Base-by-base conservation (phyloP, 2,329 filamentous ascomycete species). In the Leptographium lundbergii region DNA sequence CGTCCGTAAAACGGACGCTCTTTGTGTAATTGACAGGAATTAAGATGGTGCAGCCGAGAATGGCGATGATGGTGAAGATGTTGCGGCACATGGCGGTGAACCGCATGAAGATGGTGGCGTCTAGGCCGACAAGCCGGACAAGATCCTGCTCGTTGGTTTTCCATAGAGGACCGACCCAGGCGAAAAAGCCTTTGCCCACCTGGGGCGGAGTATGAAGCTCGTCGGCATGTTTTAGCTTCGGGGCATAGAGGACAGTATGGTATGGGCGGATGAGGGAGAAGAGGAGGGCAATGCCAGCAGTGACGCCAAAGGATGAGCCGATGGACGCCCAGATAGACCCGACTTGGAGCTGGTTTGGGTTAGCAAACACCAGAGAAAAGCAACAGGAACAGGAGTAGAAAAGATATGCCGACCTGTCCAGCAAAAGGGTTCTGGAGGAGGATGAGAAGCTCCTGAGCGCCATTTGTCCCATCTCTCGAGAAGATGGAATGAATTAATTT, bases 191-290 rank as follows among this genome's bases (percentile, higher is more conserved):
- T 68, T 87, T 95, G 59, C 88, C 89, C 66, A 97, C 80, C 0
- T 88, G 84, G 14, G 94, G 94, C 22, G 92, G 94, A 11, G 88
- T 83, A 74, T 96, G 91, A 72, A 87, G 90, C 65, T 90, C 85
- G 70, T 97, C 92, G 69, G 90, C 88, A 76, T 96, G 87, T 70
- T 95, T 95, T 55, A 95, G 78, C 70, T 95, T 92, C 48, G 94
- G 94, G 4, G 94, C 91, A 73, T 99, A 99, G 54, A 99, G 89
- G 65, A 92, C 82, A 59, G 86, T 87, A 72, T 97, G 92, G 72
- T 91, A 91, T 6, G 94, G 94, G 61, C 94, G 88, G 59, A 97
- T 78, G 66, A 96, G 76, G 63, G 90, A 96, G 78, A 97, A 99
- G 64, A 85, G 74, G 60, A 95, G 70, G 62, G 89, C 85, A 65